phyloP scores from a whole-genome alignment of 805 yeast genomes.

The Isabelozyma heimii region DNA sequence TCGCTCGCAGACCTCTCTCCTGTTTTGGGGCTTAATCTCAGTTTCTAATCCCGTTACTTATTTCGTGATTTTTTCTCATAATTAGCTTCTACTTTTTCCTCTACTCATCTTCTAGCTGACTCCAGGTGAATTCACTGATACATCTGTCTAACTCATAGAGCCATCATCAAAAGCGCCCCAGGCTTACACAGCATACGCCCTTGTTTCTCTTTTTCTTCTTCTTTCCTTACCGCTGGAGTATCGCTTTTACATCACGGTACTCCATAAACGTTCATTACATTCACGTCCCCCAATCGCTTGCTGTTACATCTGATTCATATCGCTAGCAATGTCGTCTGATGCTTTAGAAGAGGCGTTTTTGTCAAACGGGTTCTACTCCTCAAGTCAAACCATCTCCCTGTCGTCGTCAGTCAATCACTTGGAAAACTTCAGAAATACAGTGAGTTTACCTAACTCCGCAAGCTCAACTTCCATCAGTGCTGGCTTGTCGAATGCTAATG shows the following conservation, averaged over 20 bases:
- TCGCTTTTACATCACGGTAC: background rate
- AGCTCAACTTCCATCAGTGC: slow-evolving; percentile 23
- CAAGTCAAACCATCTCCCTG: slow-evolving; percentile 11
- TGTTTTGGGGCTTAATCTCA: background rate
- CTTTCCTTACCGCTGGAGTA: background rate
- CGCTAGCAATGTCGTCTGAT: background rate
- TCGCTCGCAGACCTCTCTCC: background rate
- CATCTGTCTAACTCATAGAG: too few relatives aligned
- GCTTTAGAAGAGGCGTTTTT: slow-evolving; percentile 13
- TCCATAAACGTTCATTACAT: too few relatives aligned
- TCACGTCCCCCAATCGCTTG: too few relatives aligned
- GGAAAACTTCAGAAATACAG: slow-evolving; percentile 21
- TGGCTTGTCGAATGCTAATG: slow-evolving; percentile 6
- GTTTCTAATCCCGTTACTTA: background rate
- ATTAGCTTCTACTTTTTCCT: background rate
- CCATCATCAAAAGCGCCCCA: too few relatives aligned
- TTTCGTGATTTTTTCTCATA: background rate
- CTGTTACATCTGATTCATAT: too few relatives aligned
- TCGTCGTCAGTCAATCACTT: slow-evolving; percentile 17
- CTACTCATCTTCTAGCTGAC: background rate
- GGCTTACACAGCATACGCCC: too few relatives aligned
- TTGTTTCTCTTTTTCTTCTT: too few relatives aligned
- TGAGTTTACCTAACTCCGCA: slow-evolving; percentile 23
- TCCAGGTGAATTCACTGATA: too few relatives aligned
- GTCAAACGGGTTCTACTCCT: slow-evolving; percentile 32